Evolutionary conservation across 345 rosid species (phyloP), one percentile per base, ranked within the genome.

Genomic region (Dimocarpus longan): DNA sequence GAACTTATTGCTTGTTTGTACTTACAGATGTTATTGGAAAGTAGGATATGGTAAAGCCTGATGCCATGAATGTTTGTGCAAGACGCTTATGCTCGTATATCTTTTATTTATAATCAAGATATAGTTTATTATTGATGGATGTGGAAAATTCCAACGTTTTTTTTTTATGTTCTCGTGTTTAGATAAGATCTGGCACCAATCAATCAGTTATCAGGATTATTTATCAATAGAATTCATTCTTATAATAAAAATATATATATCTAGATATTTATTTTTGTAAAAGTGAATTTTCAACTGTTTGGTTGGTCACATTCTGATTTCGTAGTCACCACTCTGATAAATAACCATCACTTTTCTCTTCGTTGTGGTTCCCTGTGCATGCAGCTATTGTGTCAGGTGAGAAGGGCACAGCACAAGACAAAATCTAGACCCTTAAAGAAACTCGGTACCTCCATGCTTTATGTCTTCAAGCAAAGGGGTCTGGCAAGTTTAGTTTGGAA

Each of bases 341-440:
- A 71, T 71, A 54, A 28, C 2, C 4, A 42, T n/a, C n/a, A 4
- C 37, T 24, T n/a, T n/a, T 13, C 21, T 39, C 10, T 54, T 32
- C 44, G 5, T 10, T 21, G n/a, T 21, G 12, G 50, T 54, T 43
- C 24, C 40, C 56, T 71, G 66, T 54, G 5, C 12, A 11, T 80
- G 87, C 90, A 95, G 99, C 99, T 67, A 96, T 95, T 54, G 94
- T 94, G 19, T 93, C 98, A 0, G 98, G 98, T 0, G 99, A 97
- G 56, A 95, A 95, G 81, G 99, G 99, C 63, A 96, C 98, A 0
- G 98, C 99, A 16, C 97, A 96, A 84, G 97, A 92, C 85, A 96
- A 96, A 85, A 94, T 93, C 81, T 86, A 88, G 85, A 89, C 94
- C 19, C 85, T 94, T 56, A 82, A 85, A 85, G 99, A 96, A 93